phyloP scores from a whole-genome alignment of 164 flowering plant species.

The Aristolochia californica region DNA sequence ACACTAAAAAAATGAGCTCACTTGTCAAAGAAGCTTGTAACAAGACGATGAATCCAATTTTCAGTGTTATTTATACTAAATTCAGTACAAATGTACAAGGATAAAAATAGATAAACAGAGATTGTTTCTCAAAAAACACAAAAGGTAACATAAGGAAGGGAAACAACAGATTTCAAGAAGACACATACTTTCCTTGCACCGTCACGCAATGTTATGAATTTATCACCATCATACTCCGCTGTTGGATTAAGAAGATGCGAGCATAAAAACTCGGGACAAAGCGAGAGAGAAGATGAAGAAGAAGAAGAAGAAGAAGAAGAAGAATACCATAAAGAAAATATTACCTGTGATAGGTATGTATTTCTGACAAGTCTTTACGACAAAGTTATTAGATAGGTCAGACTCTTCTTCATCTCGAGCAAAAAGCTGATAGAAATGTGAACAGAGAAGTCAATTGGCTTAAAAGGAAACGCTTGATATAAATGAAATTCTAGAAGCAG shows the following conservation, averaged over 20 bases:
- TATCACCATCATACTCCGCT: slow-evolving; percentile 80
- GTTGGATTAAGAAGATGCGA: slow-evolving; percentile 20
- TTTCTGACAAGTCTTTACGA: slow-evolving; percentile 90
- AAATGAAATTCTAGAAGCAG: no score
- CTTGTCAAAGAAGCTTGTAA: neutral
- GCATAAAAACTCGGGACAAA: neutral
- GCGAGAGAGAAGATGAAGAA: neutral
- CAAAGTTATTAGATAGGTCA: slow-evolving; percentile 76
- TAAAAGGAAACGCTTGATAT: neutral
- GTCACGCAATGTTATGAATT: slow-evolving; percentile 57
- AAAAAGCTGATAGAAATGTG: slow-evolving; percentile 42
- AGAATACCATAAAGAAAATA: neutral
- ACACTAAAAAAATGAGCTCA: neutral
- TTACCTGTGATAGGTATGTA: slow-evolving; percentile 85
- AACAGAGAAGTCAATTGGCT: slow-evolving; percentile 2
- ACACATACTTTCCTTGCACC: slow-evolving; percentile 70
- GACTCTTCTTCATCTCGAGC: slow-evolving; percentile 63
- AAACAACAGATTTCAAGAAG: no score
- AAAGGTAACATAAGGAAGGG: no score
- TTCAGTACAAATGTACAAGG: no score
- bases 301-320: neutral
- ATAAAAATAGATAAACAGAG: no score
- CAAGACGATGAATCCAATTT: neutral
- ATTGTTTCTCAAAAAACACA: no score
- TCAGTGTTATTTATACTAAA: no score